phyloP scores from a whole-genome alignment of 257 asterid genomes.

The Ehretia macrophylla region DNA sequence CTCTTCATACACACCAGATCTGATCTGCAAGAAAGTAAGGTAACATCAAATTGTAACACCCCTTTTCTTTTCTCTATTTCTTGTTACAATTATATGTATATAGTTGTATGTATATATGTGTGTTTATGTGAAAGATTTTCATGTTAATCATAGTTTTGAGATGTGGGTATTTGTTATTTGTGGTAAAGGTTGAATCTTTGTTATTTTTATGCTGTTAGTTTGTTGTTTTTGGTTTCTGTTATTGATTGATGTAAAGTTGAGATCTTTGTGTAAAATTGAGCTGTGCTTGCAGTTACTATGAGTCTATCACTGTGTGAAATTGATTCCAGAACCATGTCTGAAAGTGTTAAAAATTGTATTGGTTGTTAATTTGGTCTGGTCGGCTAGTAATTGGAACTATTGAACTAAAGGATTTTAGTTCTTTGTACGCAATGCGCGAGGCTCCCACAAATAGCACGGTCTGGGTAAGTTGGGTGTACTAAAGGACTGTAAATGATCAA shows the following conservation, averaged over 20 bases:
- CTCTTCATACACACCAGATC: background rate
- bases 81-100: background rate
- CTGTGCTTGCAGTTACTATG: too few species aligned
- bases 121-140: background rate
- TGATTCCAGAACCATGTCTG: background rate
- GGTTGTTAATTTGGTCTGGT: too few species aligned
- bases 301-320: too few species aligned
- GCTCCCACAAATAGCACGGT: too few species aligned
- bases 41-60: background rate
- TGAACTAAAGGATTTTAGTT: too few species aligned
- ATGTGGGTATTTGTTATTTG: background rate
- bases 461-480: too few species aligned
- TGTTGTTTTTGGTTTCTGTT: background rate
- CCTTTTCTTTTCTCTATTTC: background rate
- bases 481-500: too few species aligned
- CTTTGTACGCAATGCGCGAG: too few species aligned
- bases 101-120: background rate
- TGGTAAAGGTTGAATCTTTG: background rate
- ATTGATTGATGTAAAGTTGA: background rate
- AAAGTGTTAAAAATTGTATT: too few species aligned
- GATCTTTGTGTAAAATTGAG: background rate
- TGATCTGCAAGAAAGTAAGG: slow-evolving; percentile 1
- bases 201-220: background rate
- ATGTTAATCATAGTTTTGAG: background rate
- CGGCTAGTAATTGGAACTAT: too few species aligned